Evolutionary conservation across 768 basidiomycete genomes (phyloP).

Genomic region (Russula virescens): DNA sequence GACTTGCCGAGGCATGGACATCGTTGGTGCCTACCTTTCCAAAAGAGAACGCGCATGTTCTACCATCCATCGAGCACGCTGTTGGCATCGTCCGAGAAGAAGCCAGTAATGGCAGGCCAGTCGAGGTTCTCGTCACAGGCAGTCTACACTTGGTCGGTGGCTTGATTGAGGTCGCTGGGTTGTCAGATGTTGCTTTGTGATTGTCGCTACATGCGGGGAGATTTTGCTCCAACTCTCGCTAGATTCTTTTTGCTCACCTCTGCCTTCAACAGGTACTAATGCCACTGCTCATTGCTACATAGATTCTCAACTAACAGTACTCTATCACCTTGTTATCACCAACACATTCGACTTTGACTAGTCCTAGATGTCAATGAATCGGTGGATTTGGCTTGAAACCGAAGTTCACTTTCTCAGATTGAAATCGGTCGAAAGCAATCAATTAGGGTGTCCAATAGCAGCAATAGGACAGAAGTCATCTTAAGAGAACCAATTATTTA

Average conservation of each 20-base stretch:
- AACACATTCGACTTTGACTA: neutral
- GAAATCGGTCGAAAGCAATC: too few species aligned
- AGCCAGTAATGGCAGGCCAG: slow-evolving; percentile 27
- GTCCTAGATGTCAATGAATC: neutral
- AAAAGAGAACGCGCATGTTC: slow-evolving; percentile 58
- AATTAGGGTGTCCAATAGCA: neutral
- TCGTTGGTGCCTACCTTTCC: slow-evolving; percentile 58
- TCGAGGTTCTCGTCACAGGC: slow-evolving; percentile 80
- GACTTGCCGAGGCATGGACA: slow-evolving; percentile 71
- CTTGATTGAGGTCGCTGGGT: slow-evolving; percentile 81
- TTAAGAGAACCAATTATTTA: neutral
- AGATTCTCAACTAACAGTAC: neutral
- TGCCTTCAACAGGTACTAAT: slow-evolving; percentile 36
- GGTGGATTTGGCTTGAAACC: neutral
- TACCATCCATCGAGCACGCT: slow-evolving; percentile 88
- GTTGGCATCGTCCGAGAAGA: slow-evolving; percentile 55
- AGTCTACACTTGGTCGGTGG: slow-evolving; percentile 94
- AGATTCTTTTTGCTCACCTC: neutral
- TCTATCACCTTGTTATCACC: neutral
- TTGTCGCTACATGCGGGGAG: neutral
- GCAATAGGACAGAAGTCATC: neutral
- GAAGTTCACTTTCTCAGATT: neutral
- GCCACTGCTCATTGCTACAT: neutral
- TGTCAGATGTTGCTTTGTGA: slow-evolving; percentile 64
- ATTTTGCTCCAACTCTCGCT: neutral